These are phyloP conservation scores for Fusarium sororula DNA, from an alignment of 2,329 filamentous ascomycete genomes.

Conservation along the genomic window DNA sequence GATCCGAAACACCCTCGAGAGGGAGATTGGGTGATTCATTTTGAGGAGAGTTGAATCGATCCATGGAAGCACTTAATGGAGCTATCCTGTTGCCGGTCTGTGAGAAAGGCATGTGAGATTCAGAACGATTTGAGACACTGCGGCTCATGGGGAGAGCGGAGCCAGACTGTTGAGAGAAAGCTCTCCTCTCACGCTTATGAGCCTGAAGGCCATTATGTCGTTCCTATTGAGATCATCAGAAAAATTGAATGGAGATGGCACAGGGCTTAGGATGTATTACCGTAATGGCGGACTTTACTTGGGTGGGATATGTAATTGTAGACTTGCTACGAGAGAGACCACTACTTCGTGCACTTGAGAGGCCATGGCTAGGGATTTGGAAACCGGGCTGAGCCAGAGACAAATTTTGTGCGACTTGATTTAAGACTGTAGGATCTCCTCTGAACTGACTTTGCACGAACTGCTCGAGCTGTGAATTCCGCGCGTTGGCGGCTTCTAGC, in stretches of 20 bases:
- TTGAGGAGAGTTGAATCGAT: constrained; percentile 45
- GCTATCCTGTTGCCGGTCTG: constrained; percentile 47
- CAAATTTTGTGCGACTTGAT: constrained; percentile 27
- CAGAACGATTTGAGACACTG: constrained; percentile 54
- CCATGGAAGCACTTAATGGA: constrained; percentile 41
- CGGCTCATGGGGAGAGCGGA: constrained; percentile 55
- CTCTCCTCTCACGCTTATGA: constrained; percentile 35
- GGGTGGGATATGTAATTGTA: constrained; percentile 41
- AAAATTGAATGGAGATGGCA: background rate
- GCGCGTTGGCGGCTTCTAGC: constrained; percentile 33
- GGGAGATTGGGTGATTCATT: constrained; percentile 45
- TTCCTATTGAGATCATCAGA: constrained; percentile 33
- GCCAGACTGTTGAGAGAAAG: constrained; percentile 44
- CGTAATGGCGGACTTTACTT: constrained; percentile 33
- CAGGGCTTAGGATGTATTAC: constrained; percentile 28
- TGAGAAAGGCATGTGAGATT: constrained; percentile 52
- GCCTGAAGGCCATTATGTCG: constrained; percentile 24
- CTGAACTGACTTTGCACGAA: constrained; percentile 33
- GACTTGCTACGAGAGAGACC: constrained; percentile 43
- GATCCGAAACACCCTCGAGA: constrained; percentile 36
- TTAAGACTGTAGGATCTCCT: constrained; percentile 30
- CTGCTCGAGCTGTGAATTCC: constrained; percentile 38
- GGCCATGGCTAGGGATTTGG: constrained; percentile 32
- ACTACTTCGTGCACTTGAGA: constrained; percentile 32
- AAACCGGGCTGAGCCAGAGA: constrained; percentile 23